Base-by-base conservation (phyloP, 371 early-diverging fungal species). In the Haplosporangium sp. region DNA sequence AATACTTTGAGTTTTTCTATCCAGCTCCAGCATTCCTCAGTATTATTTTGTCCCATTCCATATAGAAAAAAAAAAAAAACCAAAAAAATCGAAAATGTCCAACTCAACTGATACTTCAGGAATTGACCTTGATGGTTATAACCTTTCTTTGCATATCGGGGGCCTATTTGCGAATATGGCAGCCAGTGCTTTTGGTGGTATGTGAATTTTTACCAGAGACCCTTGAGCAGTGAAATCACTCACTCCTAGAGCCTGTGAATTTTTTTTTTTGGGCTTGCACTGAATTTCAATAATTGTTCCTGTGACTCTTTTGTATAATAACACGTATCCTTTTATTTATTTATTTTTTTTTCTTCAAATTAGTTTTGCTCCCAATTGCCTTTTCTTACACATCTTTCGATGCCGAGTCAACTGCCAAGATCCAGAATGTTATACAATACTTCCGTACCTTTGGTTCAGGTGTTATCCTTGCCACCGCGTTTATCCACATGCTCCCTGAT, bases 401-500 rank as follows among this genome's bases (percentile, higher is more conserved):
- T 19, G 47, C 72, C 19, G 27, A 57, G 7, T 65, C 72, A 0
- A 68, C 72, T 0, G 27, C 61, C n/a, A 40, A 37, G 15, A 72
- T 77, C 55, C 69, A 67, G 5, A 39, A 58, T 11, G 58, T 65
- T 7, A 65, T 77, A 44, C 72, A 72, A 45, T 65, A 84, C 17
- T 78, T 84, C 13, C 92, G 90, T 72, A 85, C 85, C 40, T 86
- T 94, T 59, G 94, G 94, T 58, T 92, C 92, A 2, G 95, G 95
- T 38, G 91, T 95, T 5, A 93, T 95, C 63, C 85, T 94, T 47
- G 90, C 94, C 5, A 94, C 94, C 10, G 93, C 92, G 1, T 92
- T 94, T 50, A 91, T 95, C 71, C 95, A 95, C 81, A 85, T 85
- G 83, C 67, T 90, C 2, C 87, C 89, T 0, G 69, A 71, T 6